These are phyloP conservation scores for Aspergillus brasiliensis DNA, from an alignment of 2,329 filamentous ascomycete genomes.

Conservation along the genomic window DNA sequence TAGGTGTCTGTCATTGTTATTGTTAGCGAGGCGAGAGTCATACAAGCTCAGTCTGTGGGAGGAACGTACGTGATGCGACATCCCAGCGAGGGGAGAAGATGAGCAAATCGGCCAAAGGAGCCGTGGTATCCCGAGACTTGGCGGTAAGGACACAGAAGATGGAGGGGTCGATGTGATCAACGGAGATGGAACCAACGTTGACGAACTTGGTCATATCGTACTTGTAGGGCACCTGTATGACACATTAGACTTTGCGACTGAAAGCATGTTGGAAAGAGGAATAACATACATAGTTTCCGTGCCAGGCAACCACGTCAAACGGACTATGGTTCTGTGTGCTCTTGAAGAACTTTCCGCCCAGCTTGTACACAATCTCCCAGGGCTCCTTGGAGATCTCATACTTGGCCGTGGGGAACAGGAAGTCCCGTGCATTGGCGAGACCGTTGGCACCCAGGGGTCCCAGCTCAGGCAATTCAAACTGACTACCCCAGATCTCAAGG, in stretches of 20 bases:
- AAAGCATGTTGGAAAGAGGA: neutral
- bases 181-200: conserved; percentile 43
- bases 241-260: neutral
- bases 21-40: neutral
- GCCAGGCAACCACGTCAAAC: conserved; percentile 73
- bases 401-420: conserved; percentile 61
- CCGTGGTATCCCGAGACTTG: conserved; percentile 38
- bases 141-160: conserved; percentile 46
- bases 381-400: conserved; percentile 59
- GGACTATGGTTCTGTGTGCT: conserved; percentile 66
- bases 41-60: neutral
- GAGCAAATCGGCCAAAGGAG: conserved; percentile 41
- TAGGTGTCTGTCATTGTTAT: conserved; percentile 34
- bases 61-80: conserved; percentile 37
- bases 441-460: conserved; percentile 68
- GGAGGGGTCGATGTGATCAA: conserved; percentile 46
- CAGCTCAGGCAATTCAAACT: conserved; percentile 67
- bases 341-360: conserved; percentile 62
- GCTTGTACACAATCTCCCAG: conserved; percentile 64
- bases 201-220: conserved; percentile 46
- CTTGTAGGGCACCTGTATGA: conserved; percentile 40
- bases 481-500: conserved; percentile 66
- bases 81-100: conserved; percentile 46
- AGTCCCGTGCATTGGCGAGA: conserved; percentile 67
- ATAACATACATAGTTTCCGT: conserved; percentile 60